These are phyloP conservation scores for Sindora glabra DNA, from an alignment of 306 rosid species.

Conservation along the genomic window DNA sequence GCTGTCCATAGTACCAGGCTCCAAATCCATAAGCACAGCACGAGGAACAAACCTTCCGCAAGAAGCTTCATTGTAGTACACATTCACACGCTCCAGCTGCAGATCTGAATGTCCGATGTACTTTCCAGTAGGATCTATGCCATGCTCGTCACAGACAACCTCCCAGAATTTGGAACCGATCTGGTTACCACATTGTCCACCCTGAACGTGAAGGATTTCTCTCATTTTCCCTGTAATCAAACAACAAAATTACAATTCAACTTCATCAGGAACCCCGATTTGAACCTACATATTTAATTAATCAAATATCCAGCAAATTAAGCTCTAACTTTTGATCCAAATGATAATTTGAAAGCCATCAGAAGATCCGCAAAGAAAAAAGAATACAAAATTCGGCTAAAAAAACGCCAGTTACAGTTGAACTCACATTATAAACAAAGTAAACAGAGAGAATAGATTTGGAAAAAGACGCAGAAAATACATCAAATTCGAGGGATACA, in stretches of 20 bases:
- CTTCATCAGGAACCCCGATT: not conserved
- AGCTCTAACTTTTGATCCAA: not conserved
- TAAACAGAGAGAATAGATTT: too few species aligned
- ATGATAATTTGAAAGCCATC: too few species aligned
- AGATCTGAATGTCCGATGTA: conserved; percentile 41
- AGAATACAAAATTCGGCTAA: too few species aligned
- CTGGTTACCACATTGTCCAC: conserved; percentile 62
- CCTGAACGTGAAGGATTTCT: conserved; percentile 55
- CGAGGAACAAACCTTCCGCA: conserved; percentile 35
- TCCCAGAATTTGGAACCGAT: conserved; percentile 41
- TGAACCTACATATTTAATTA: not conserved
- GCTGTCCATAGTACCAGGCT: not conserved
- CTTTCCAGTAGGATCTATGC: conserved; percentile 55
- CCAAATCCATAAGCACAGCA: not conserved
- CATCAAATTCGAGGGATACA: too few species aligned
- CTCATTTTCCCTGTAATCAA: conserved; percentile 40
- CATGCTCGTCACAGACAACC: conserved; percentile 57
- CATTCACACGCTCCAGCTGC: conserved; percentile 51
- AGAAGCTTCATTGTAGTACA: conserved; percentile 51
- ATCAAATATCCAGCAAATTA: not conserved
- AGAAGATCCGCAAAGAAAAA: too few species aligned
- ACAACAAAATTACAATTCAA: not conserved
- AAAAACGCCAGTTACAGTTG: too few species aligned
- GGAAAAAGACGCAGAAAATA: too few species aligned
- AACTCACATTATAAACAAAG: not conserved